Evolutionary conservation across 2,329 filamentous ascomycete species (phyloP), one percentile per base, ranked within the genome.

Genomic region (Alternaria consortialis): DNA sequence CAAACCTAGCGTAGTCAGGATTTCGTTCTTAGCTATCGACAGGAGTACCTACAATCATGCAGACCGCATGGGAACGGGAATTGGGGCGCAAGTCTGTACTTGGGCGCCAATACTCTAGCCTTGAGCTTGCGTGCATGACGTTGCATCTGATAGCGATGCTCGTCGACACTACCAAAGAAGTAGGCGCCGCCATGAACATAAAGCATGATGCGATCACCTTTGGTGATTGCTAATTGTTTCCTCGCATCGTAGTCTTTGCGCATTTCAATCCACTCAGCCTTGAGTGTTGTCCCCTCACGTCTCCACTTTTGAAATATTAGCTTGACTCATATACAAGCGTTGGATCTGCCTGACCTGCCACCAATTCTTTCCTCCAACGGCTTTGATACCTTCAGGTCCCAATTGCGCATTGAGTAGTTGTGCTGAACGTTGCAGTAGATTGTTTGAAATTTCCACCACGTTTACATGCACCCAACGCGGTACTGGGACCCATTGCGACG

Each of bases 101-200:
- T 84, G 5, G 94, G 85, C 67, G 94, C 93, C 77, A 98, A 88
- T 7, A 97, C 91, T 56, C 93, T 86, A 17, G 93, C 94, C 79
- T 95, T 93, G 62, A 99, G 85, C 80, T 98, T 98, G 55, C 95
- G 87, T 29, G 95, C 95, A 84, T 98, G 94, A 50, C 94, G 87
- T 79, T 99, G 95, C 85, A 99, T 89, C 84, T 98, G 94, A 80
- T 98, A 98, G n/a, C 95, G 89, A 82, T 98, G 95, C 78, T 97
- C 94, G 74, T 97, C 94, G 37, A 97, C 90, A 70, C 93, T 96
- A 13, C 95, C 94, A 76, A 99, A 98, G 80, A 90, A 99, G 80
- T 97, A 98, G 20, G 91, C 94, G 7, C 94, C 94, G 13, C 95
- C 95, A 74, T 98, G 95, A 23, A 98, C 84, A 79, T 98, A 98